These are phyloP conservation scores for Lojkania enalia DNA, from an alignment of 2,329 filamentous ascomycete species.

Conservation along the genomic window DNA sequence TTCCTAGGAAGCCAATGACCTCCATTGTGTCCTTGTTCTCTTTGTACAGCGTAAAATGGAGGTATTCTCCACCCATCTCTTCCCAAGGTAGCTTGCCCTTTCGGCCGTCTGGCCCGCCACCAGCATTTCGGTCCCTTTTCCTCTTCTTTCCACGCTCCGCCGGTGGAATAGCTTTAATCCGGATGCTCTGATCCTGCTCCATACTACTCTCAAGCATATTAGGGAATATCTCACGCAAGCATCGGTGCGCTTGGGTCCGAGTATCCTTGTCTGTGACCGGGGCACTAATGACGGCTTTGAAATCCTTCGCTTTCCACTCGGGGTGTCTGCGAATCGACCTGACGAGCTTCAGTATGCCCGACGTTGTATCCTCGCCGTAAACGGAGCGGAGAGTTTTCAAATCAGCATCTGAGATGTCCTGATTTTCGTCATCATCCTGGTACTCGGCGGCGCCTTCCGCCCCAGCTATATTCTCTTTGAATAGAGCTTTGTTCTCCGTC, in stretches of 20 bases:
- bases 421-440: background rate
- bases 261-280: conserved; percentile 63
- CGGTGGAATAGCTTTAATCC: conserved; percentile 55
- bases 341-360: conserved; percentile 60
- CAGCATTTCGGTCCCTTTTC: conserved; percentile 27
- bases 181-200: conserved; percentile 68
- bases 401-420: conserved; percentile 45
- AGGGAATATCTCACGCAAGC: conserved; percentile 77
- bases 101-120: conserved; percentile 30
- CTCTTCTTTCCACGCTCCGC: conserved; percentile 41
- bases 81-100: conserved; percentile 57
- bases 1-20: conserved; percentile 74
- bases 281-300: conserved; percentile 57
- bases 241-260: conserved; percentile 66
- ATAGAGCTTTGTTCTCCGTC: background rate
- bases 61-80: conserved; percentile 73
- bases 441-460: background rate
- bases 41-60: conserved; percentile 93
- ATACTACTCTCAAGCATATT: conserved; percentile 77
- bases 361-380: conserved; percentile 57
- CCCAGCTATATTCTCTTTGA: background rate
- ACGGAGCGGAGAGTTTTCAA: conserved; percentile 44
- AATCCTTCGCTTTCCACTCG: conserved; percentile 58
- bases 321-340: conserved; percentile 57
- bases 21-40: conserved; percentile 98